A percentile compares a stretch with the other conserved stretches of the same genome.
Evolutionary conservation across 2,329 filamentous ascomycete species (phyloP).

Genomic region (Colletotrichum camelliae): DNA sequence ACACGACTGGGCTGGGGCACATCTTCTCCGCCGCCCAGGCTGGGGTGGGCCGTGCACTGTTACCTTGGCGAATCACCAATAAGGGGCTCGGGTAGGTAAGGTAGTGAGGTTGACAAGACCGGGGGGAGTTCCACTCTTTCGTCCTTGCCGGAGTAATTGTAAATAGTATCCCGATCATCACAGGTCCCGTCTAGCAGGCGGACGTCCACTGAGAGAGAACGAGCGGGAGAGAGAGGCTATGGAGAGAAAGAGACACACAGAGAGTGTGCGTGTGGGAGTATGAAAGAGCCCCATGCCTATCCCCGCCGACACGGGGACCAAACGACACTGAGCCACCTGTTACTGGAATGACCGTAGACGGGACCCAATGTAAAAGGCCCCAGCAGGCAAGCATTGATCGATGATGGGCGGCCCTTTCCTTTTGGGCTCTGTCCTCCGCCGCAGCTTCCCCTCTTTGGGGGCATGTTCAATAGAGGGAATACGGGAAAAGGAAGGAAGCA

Average conservation of each 20-base stretch:
- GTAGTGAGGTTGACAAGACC: background rate
- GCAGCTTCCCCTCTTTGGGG: background rate
- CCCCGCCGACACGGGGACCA: background rate
- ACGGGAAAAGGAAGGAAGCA: background rate
- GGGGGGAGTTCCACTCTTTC: background rate
- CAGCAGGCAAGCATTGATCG: background rate
- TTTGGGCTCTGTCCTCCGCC: background rate
- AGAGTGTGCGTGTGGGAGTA: background rate
- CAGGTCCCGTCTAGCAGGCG: background rate
- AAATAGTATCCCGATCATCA: constrained; percentile 9
- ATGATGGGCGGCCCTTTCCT: background rate
- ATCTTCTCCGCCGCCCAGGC: background rate
- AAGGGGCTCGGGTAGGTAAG: background rate
- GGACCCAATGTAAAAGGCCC: background rate
- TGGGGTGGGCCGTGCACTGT: constrained; percentile 9
- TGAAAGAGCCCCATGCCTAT: background rate
- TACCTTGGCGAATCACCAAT: constrained; percentile 1
- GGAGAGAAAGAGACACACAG: background rate
- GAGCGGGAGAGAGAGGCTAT: background rate
- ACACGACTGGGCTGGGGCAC: background rate
- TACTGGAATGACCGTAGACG: background rate
- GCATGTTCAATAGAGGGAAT: background rate
- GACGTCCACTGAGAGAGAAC: background rate
- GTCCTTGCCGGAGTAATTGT: constrained; percentile 13
- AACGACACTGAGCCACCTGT: background rate